Base-by-base conservation (phyloP, 148 eudicot species). In the Camellia granthamiana region DNA sequence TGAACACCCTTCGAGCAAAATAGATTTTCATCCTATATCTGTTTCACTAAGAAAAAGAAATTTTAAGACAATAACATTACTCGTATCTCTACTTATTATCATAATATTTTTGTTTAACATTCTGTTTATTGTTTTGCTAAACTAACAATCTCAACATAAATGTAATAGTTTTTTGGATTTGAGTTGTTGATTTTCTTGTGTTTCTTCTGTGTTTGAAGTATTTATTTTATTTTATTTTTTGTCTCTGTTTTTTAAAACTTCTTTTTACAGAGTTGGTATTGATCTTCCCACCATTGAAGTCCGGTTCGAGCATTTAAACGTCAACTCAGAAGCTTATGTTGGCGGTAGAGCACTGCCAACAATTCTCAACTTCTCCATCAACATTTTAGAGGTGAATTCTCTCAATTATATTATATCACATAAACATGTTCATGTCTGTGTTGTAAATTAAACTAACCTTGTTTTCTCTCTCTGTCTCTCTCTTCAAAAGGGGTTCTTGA, bases 221-320 rank as follows among this genome's bases (percentile, higher is more conserved):
- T 5, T 14, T 0, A 23, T 30, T 0, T 2, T 2, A 46, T 75
- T 79, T 4, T 75, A 75, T 6, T 83, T 12, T 2, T 77, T 54
- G 6, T n/a, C 16, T 14, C 16, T 58, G 15, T 46, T 16, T 1
- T 10, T 47, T 54, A 13, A 72, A 69, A 23, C 30, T 23, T 23
- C 30, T 52, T 63, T 58, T 15, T 38, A 30, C 88, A 91, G 97
- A 80, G 95, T 93, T 70, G 93, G 93, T 56, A 84, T 93, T 6
- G 90, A 88, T 54, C 87, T 90, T 81, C 97, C 95, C 9, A 89
- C 93, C 6, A 93, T 93, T 42, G 97, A 93, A 85, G 97, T 93
- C 38, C 82, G 97, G 72, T 93, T 81, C 60, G 97, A 93, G 86
- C 89, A 93, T 84, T 76, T 91, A 55, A 91, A 83, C 68, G 84